Evolutionary conservation across 148 eudicot species (phyloP).

Genomic region (Linanthus parryae): DNA sequence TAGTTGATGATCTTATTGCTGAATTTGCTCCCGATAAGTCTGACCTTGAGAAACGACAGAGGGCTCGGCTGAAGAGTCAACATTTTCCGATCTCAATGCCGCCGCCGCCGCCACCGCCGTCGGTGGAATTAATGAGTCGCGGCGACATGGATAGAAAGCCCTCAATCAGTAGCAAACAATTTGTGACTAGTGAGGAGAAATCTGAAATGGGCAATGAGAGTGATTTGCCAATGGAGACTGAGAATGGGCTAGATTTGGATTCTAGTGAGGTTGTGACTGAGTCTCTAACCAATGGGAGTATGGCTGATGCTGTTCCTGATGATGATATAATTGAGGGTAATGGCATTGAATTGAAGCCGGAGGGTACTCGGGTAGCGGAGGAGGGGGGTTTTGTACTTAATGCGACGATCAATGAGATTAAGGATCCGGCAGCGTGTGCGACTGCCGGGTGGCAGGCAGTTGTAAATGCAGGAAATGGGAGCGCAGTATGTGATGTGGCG

Average conservation of each 20-base stretch:
- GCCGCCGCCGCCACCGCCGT: neutral
- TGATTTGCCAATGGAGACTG: constrained; percentile 15
- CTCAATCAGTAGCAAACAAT: too few relatives aligned
- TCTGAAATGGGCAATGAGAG: constrained; percentile 21
- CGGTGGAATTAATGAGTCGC: too few relatives aligned
- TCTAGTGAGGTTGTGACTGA: constrained; percentile 11
- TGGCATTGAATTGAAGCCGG: constrained; percentile 24
- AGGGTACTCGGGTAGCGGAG: constrained; percentile 22
- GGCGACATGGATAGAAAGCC: too few relatives aligned
- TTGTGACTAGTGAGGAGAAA: constrained; percentile 3
- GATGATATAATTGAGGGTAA: too few relatives aligned
- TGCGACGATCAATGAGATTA: constrained; percentile 69
- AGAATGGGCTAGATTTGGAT: constrained; percentile 15
- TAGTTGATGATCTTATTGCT: constrained; percentile 91
- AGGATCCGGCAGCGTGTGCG: constrained; percentile 48
- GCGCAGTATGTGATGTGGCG: constrained; percentile 10
- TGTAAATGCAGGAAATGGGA: constrained; percentile 31
- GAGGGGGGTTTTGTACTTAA: constrained; percentile 48
- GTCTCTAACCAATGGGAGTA: constrained; percentile 8
- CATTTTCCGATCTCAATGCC: neutral
- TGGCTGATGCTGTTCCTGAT: constrained; percentile 4
- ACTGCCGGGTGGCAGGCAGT: constrained; percentile 61
- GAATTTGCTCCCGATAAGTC: constrained; percentile 86
- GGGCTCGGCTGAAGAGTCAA: constrained; percentile 25
- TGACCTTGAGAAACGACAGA: constrained; percentile 68